Conservation (phyloP, 495 filamentous ascomycete species). For the Cercophora sp. region DNA sequence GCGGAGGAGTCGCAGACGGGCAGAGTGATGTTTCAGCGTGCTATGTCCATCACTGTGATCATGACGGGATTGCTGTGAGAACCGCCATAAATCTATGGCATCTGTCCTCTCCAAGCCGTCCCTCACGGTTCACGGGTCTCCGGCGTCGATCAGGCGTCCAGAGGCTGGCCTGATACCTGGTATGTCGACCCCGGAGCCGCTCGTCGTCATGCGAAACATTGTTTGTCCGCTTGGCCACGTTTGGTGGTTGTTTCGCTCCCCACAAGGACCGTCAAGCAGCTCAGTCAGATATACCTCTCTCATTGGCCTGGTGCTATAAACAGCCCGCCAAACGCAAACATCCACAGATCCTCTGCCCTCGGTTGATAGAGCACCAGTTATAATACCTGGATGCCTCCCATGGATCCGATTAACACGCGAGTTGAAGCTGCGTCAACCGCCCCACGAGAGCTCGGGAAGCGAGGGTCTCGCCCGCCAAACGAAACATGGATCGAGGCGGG, state of each 20-base stretch:
- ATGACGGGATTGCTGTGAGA: background rate
- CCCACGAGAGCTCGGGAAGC: background rate
- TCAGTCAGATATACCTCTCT: background rate
- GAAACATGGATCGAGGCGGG: slow-evolving; percentile 10
- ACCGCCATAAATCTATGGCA: too few relatives aligned
- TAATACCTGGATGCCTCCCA: background rate
- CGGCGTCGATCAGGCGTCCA: slow-evolving; percentile 13
- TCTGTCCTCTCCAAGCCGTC: background rate
- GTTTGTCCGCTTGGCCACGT: background rate
- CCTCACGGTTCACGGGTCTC: slow-evolving; percentile 6
- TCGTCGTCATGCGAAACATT: slow-evolving; percentile 10
- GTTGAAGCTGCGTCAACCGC: background rate
- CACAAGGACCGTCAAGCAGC: background rate
- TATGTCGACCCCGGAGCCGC: too few relatives aligned
- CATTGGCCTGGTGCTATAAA: slow-evolving; percentile 5
- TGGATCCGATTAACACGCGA: background rate
- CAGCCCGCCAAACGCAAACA: background rate
- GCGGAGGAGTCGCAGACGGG: too few relatives aligned
- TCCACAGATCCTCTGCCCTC: slow-evolving; percentile 1
- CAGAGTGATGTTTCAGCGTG: slow-evolving; percentile 3
- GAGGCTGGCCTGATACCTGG: slow-evolving; percentile 14
- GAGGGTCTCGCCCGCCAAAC: background rate
- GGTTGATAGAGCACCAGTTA: background rate
- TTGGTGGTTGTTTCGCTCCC: slow-evolving; percentile 1
- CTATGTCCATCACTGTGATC: slow-evolving; percentile 3